Base-by-base conservation (phyloP, 169 alveolate species). In the Toxoplasma gondii region DNA sequence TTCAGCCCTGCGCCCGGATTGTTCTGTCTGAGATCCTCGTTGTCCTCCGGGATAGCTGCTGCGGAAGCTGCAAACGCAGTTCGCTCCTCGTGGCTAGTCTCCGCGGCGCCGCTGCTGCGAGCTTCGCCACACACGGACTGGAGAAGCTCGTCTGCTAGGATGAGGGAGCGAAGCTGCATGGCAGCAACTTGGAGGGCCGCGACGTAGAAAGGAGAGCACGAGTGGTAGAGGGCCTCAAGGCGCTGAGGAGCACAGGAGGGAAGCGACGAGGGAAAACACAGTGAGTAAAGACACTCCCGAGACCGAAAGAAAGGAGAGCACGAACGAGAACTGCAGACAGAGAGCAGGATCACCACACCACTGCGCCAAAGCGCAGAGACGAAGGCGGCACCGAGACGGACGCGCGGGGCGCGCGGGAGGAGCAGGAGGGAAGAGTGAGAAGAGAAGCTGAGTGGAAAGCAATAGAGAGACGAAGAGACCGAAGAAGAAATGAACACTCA, bases 151-250 rank as follows among this genome's bases (percentile, higher is more conserved):
- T 91, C 94, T 0, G 94, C 94, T 12, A 91, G 54, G 49, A 91
- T 27, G 36, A 91, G 78, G n/a, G 94, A 91, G n/a, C 90, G 88
- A 88, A 91, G 94, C 88, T 91, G 94, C 88, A 53, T 80, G 54
- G 94, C 94, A 12, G 94, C 94, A 9, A 58, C 90, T 36, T 74
- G 94, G 49, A 91, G 90, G 80, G 90, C 88, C 29, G 83, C 94
- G 74, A 91, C 81, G 86, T 91, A 80, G 45, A 91, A 88, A 53
- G 78, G 81, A 4, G 88, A 41, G 31, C 58, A 44, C 41, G 38
- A 41, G 24, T 9, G 4, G 31, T 49, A n/a, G 38, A 22, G 38
- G 64, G n/a, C 67, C 16, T 83, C 83, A 27, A 88, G 64, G n/a
- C 93, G 93, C 93, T 88, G 93, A 69, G 49, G 84, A 43, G 67